Evolutionary conservation across 257 asterid genomes (phyloP), one percentile per base, ranked within the genome.

Genomic region (Buddleja alternifolia): DNA sequence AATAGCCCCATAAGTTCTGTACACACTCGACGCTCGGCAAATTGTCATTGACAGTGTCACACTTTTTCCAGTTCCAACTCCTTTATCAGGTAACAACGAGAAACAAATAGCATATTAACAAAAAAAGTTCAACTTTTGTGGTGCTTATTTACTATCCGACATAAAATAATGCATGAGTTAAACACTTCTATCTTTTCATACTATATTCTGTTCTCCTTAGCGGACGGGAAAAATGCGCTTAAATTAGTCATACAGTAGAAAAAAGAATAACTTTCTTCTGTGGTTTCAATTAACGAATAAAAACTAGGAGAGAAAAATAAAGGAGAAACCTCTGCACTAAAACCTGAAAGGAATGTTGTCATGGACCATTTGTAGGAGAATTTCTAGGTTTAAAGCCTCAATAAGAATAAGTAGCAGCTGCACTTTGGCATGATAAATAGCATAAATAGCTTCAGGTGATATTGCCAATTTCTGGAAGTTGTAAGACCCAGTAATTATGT

Each of bases 261-360:
- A 70, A 8, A 40, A 62, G n/a, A 29, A 67, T 51, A 53, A 63
- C 51, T 65, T 66, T 45, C 2, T 6, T 20, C 36, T 48, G 21
- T 51, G 8, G 40, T 71, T 62, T 42, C 68, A 70, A 23, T n/a
- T 42, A 50, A 55, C 37, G 69, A 61, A 53, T 20, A 32, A 29
- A 36, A 58, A 61, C 67, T 29, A 29, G 34, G 34, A 37, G 17
- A 40, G 4, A 70, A 60, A 11, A 19, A 60, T 29, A 1, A 70
- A 51, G 67, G 21, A 44, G 48, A 69, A 25, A 29, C 34, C 34
- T 29, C 24, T 61, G 67, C 58, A 60, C 37, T 65, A 71, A 82
- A 78, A 93, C 99, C 99, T 88, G 89, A 89, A 89, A 4, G 97
- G 83, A 73, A 68, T 75, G 73, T 82, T 89, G 74, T 94, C 99